Conservation (phyloP, 129 eudicot species). For the Glebionis coronaria region DNA sequence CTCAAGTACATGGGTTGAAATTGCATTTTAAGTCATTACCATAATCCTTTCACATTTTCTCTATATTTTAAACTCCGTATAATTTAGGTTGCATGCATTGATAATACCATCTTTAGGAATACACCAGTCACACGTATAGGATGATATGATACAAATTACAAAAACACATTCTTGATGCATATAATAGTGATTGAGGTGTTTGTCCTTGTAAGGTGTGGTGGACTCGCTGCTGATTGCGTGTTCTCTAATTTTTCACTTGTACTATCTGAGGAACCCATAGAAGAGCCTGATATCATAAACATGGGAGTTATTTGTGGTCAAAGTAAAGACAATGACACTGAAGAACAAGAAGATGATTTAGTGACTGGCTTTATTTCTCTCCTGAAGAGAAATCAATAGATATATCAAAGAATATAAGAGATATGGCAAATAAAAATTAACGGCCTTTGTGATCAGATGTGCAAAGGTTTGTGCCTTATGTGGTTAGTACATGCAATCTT, state of each 20-base stretch:
- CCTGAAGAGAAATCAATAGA: conserved; percentile 53
- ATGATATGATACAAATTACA: no score
- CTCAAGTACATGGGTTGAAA: neutral
- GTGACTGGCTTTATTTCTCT: conserved; percentile 76
- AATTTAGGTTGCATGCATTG: neutral
- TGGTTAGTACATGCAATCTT: no score
- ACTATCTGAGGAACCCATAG: no score
- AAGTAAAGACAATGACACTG: conserved; percentile 20
- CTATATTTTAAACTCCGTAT: neutral
- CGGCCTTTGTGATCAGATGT: conserved; percentile 58
- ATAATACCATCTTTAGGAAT: no score
- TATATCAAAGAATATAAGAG: no score
- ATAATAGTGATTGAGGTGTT: no score
- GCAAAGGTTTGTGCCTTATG: conserved; percentile 83
- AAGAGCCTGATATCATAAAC: no score
- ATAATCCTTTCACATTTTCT: neutral
- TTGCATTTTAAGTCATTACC: neutral
- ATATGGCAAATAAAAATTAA: conserved; percentile 62
- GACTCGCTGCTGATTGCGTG: no score
- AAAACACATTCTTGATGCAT: no score
- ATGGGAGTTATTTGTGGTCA: conserved; percentile 64
- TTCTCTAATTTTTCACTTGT: no score
- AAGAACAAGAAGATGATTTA: conserved; percentile 47
- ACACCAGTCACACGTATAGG: no score
- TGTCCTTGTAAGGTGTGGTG: no score